These are phyloP conservation scores for Geranomyces michiganensis DNA, from an alignment of 192 early-diverging fungal species.

Conservation along the genomic window DNA sequence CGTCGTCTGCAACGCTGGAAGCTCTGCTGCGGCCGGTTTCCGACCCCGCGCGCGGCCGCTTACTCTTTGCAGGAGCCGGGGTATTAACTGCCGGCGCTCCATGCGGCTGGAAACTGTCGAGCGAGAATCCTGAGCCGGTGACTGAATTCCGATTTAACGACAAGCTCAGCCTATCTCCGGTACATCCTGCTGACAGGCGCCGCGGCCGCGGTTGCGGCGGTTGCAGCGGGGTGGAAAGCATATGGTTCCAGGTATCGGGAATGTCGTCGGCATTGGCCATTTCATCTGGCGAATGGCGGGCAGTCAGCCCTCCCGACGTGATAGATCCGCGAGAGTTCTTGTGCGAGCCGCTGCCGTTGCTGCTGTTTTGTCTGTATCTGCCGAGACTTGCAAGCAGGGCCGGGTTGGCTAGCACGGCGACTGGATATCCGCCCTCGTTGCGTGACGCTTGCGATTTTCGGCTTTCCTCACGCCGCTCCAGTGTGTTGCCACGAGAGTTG, in stretches of 20 bases:
- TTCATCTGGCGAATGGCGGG: neutral
- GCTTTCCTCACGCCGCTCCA: too few species aligned
- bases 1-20: too few species aligned
- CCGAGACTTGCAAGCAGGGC: too few species aligned
- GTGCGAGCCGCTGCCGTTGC: too few species aligned
- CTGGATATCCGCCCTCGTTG: too few species aligned
- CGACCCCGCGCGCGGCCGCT: neutral
- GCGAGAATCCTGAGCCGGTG: neutral
- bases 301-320: neutral
- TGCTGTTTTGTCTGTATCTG: too few species aligned
- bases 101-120: slow-evolving; percentile 9
- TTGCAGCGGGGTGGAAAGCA: neutral
- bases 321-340: too few species aligned
- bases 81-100: too few species aligned
- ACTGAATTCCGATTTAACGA: neutral
- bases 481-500: too few species aligned
- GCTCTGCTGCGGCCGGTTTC: neutral
- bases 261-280: neutral
- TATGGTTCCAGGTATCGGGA: neutral
- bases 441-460: too few species aligned
- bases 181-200: neutral
- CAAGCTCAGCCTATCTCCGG: neutral
- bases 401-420: too few species aligned
- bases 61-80: too few species aligned
- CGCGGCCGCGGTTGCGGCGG: neutral